A percentile compares a stretch with the other conserved stretches of the same genome.
Evolutionary conservation across 805 yeast genomes (phyloP).

Genomic region (Clavispora vitiphila): DNA sequence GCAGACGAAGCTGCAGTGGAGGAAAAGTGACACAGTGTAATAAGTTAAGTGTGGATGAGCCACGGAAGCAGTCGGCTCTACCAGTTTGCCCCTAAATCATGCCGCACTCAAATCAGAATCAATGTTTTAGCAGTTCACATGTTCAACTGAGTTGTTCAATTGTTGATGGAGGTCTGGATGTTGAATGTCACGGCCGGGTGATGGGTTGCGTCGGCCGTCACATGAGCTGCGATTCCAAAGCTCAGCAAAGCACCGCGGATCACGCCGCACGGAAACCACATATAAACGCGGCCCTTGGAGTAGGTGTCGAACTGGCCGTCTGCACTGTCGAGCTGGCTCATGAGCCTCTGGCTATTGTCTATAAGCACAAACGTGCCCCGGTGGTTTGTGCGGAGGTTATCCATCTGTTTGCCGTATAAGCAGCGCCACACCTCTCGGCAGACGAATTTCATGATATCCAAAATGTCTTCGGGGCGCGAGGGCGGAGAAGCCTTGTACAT

Average conservation of each 20-base stretch:
- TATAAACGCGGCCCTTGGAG: slow-evolving; percentile 41
- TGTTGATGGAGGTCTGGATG: slow-evolving; percentile 51
- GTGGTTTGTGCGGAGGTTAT: slow-evolving; percentile 88
- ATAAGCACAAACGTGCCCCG: slow-evolving; percentile 77
- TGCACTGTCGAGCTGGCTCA: slow-evolving; percentile 46
- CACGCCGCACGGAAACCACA: slow-evolving; percentile 74
- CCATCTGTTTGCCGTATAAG: slow-evolving; percentile 81
- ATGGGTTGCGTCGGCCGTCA: slow-evolving; percentile 56
- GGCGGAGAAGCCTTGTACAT: slow-evolving; percentile 36
- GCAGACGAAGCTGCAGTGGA: too few relatives aligned
- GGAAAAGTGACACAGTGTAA: too few relatives aligned
- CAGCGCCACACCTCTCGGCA: slow-evolving; percentile 89
- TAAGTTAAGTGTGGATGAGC: too few relatives aligned
- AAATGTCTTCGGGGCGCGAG: slow-evolving; percentile 49
- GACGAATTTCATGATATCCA: slow-evolving; percentile 85
- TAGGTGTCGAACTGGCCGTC: slow-evolving; percentile 41
- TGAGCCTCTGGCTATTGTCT: slow-evolving; percentile 57
- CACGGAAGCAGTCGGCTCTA: too few relatives aligned
- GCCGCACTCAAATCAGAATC: too few relatives aligned
- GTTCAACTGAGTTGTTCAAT: slow-evolving; percentile 15
- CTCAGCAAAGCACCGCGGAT: slow-evolving; percentile 68
- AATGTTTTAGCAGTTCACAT: too few relatives aligned
- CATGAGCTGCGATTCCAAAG: slow-evolving; percentile 62
- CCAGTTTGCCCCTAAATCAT: too few relatives aligned
- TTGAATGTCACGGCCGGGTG: slow-evolving; percentile 71